Conservation (phyloP, 768 basidiomycete genomes). For the Lactifluus volemus region DNA sequence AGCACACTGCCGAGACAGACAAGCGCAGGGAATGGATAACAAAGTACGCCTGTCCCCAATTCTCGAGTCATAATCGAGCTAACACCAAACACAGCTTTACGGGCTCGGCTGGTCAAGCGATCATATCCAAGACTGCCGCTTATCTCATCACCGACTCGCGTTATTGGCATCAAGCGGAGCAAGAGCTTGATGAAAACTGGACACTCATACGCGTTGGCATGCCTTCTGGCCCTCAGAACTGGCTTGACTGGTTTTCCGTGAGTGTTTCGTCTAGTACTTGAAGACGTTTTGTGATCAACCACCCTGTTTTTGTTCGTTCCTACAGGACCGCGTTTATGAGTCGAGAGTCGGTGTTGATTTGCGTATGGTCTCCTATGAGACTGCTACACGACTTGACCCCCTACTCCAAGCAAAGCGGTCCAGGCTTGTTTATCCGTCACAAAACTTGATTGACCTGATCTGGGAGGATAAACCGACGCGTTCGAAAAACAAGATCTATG, state of each 20-base stretch:
- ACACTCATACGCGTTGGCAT: constrained; percentile 49
- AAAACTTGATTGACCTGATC: constrained; percentile 75
- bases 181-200: constrained; percentile 73
- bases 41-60: constrained; percentile 38
- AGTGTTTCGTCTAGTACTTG: background rate
- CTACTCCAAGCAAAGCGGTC: constrained; percentile 46
- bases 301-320: background rate
- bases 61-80: background rate
- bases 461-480: constrained; percentile 75
- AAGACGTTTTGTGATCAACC: background rate
- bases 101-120: constrained; percentile 62
- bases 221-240: constrained; percentile 49
- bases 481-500: constrained; percentile 52
- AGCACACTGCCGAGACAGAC: constrained; percentile 70
- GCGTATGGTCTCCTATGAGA: constrained; percentile 70
- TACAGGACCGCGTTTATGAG: constrained; percentile 32
- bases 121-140: constrained; percentile 56
- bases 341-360: constrained; percentile 75
- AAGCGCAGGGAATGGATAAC: constrained; percentile 73
- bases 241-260: constrained; percentile 62
- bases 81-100: constrained; percentile 38
- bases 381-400: constrained; percentile 49
- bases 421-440: constrained; percentile 69
- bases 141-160: constrained; percentile 75
- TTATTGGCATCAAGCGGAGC: constrained; percentile 73